These are phyloP conservation scores for Jamesozyma rosinii DNA, from an alignment of 805 yeast genomes.

Conservation along the genomic window DNA sequence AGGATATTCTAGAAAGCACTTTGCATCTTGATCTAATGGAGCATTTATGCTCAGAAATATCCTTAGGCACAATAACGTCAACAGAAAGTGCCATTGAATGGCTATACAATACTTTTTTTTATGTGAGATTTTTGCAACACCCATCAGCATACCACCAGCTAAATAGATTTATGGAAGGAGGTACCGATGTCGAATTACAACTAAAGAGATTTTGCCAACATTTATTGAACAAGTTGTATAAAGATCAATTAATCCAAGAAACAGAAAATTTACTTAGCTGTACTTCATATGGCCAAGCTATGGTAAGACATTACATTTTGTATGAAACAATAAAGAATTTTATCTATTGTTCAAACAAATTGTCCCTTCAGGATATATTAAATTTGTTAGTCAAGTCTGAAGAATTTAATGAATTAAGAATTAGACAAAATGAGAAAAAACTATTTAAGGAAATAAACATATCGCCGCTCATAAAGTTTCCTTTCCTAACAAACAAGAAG, in stretches of 20 bases:
- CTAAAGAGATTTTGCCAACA: constrained; percentile 30
- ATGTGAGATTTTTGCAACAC: constrained; percentile 35
- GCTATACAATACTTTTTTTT: constrained; percentile 43
- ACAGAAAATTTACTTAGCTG: constrained; percentile 17
- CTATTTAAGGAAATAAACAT: constrained; percentile 37
- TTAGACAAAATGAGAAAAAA: constrained; percentile 39
- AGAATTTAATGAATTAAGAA: constrained; percentile 35
- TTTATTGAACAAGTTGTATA: constrained; percentile 27
- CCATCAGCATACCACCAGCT: constrained; percentile 34
- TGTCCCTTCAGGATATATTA: constrained; percentile 17
- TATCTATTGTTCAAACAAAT: constrained; percentile 13
- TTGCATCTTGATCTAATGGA: constrained; percentile 35
- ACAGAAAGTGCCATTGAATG: constrained; percentile 36
- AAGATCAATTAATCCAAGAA: constrained; percentile 27
- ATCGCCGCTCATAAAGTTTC: constrained; percentile 33
- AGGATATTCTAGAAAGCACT: constrained; percentile 40
- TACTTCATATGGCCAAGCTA: constrained; percentile 38
- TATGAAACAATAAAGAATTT: constrained; percentile 37
- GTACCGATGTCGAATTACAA: constrained; percentile 24
- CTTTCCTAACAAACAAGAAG: constrained; percentile 27
- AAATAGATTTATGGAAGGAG: constrained; percentile 13
- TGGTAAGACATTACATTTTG: constrained; percentile 41
- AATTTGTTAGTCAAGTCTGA: constrained; percentile 28
- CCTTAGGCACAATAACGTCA: constrained; percentile 33
- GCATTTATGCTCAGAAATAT: constrained; percentile 38